These are phyloP conservation scores for Marasmius sp. DNA, from an alignment of 1,284 basidiomycete genomes.

Conservation along the genomic window DNA sequence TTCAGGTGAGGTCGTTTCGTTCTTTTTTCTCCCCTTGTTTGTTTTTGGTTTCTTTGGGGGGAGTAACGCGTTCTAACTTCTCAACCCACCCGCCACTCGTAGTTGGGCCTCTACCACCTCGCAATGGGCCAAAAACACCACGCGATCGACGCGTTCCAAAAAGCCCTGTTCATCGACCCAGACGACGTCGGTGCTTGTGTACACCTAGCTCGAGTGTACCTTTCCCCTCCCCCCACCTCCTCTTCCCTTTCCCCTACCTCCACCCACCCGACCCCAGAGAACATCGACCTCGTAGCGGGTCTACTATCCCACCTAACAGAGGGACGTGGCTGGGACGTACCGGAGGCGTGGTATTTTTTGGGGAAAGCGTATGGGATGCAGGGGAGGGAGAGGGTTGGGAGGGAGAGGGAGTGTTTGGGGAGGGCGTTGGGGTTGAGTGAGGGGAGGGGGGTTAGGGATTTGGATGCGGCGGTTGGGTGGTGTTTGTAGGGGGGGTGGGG, in stretches of 20 bases:
- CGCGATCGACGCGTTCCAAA: constrained; percentile 77
- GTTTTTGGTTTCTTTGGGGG: no score
- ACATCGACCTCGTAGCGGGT: constrained; percentile 73
- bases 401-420: constrained; percentile 74
- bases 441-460: constrained; percentile 62
- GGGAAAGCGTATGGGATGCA: constrained; percentile 78
- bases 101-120: constrained; percentile 79
- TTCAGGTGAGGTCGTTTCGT: constrained; percentile 61
- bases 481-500: constrained; percentile 50
- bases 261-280: no score
- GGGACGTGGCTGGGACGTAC: constrained; percentile 81
- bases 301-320: constrained; percentile 62
- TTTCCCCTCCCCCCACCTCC: no score
- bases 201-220: constrained; percentile 74
- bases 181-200: constrained; percentile 78
- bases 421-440: constrained; percentile 76
- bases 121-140: constrained; percentile 56
- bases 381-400: constrained; percentile 65
- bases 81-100: no score
- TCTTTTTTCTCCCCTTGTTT: not conserved
- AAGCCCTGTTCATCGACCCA: constrained; percentile 78
- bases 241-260: no score
- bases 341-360: constrained; percentile 91
- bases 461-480: constrained; percentile 66
- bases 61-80: no score